Evolutionary conservation across 805 yeast genomes (phyloP).

Genomic region (Pichia deserticola): DNA sequence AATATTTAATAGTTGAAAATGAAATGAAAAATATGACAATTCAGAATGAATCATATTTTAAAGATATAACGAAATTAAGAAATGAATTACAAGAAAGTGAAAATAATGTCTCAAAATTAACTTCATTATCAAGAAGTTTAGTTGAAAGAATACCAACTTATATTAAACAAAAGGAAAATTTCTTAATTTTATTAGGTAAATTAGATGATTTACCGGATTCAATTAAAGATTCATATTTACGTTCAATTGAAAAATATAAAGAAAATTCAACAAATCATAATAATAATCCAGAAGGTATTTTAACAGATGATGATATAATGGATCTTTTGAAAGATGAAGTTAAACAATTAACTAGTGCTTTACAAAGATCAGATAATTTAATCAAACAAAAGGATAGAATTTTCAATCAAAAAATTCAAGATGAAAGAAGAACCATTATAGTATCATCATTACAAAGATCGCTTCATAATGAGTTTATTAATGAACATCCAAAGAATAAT

Average conservation of each 20-base stretch:
- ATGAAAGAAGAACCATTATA: constrained; percentile 20
- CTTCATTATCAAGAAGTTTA: constrained; percentile 1
- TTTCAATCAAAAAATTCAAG: constrained; percentile 16
- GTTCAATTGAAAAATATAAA: constrained; percentile 5
- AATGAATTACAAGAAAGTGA: constrained; percentile 5
- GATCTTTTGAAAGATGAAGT: constrained; percentile 26
- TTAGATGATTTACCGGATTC: constrained; percentile 5
- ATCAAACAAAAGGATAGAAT: constrained; percentile 19
- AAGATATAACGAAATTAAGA: constrained; percentile 7
- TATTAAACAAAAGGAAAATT: constrained; percentile 5
- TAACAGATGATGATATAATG: constrained; percentile 23
- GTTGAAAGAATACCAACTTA: constrained; percentile 11
- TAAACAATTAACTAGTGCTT: constrained; percentile 15
- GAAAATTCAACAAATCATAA: neutral
- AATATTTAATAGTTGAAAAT: constrained; percentile 2
- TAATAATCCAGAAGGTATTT: constrained; percentile 12
- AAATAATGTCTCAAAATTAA: neutral
- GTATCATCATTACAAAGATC: constrained; percentile 11
- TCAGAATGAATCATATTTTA: constrained; percentile 10
- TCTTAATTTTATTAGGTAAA: constrained; percentile 1
- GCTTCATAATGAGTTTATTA: constrained; percentile 12
- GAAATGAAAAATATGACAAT: constrained; percentile 8
- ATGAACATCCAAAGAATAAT: neutral
- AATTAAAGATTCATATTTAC: constrained; percentile 2
- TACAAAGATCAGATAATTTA: constrained; percentile 15